Base-by-base conservation (phyloP, 306 rosid species). In the Medicago ruthenica region DNA sequence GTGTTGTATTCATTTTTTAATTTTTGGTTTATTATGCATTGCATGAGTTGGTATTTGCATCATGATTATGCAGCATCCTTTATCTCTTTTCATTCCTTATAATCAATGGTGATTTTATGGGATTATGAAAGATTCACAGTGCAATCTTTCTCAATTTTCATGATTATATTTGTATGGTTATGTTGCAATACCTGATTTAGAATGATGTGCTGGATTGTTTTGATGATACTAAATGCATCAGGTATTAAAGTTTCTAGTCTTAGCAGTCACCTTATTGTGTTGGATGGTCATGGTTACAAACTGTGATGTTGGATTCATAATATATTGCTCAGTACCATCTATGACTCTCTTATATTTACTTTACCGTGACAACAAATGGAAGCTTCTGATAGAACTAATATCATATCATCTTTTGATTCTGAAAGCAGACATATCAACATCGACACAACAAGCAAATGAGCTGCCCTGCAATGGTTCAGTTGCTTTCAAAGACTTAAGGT, bases 51-150 rank as follows among this genome's bases (percentile, higher is more conserved):
- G 80, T 37, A 45, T 83, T 66, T 61, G 83, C 63, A 63, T 27
- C 31, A 27, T 48, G 44, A 61, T 74, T 68, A 70, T 63, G 58
- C 67, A 59, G 81, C 88, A 76, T 81, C 86, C 84, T 88, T 58
- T 83, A 8, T 48, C 77, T 57, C 65, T 75, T 81, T 79, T 47
- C 59, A 70, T 58, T 73, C 79, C 70, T 80, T 78, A 80, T 77
- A 76, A 77, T 81, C 84, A 34, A 79, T 77, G 83, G 80, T 81
- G 66, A 81, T 87, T 58, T 69, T 60, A 40, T 82, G 80, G 67
- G 89, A 83, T 87, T 87, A 70, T 83, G 85, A 45, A 79, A 82
- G 88, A 86, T 88, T 74, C 84, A 86, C 67, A 79, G 68, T 80
- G 89, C 81, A 75, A 76, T 71, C 83, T 77, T 85, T 66, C 66